Percentiles rank a stretch among this genome's conserved stretches.
phyloP scores from a whole-genome alignment of 371 early-diverging fungal species.

The Mucor irregularis region DNA sequence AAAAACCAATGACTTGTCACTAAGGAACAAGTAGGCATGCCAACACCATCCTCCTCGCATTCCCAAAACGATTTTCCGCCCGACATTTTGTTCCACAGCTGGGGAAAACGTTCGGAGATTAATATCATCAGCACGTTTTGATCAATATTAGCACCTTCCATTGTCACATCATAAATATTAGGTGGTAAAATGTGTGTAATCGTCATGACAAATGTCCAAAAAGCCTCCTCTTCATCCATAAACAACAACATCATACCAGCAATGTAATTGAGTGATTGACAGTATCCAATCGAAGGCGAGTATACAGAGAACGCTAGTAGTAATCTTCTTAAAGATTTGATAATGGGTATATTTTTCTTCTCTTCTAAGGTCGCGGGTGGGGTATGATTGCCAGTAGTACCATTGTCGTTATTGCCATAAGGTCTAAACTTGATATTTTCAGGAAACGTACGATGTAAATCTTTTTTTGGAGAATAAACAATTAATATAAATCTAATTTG shows the following conservation, averaged over 20 bases:
- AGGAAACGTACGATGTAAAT: conserved; percentile 86
- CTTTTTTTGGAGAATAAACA: conserved; percentile 32
- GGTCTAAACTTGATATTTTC: conserved; percentile 66
- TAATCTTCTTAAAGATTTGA: conserved; percentile 69
- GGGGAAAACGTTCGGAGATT: conserved; percentile 57
- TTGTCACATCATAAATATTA: conserved; percentile 76
- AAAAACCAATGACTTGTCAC: conserved; percentile 88
- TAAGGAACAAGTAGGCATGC: conserved; percentile 72
- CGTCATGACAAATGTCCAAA: conserved; percentile 78
- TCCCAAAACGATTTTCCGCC: conserved; percentile 56
- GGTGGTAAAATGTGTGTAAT: conserved; percentile 76
- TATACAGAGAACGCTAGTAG: conserved; percentile 71
- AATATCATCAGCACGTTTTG: conserved; percentile 76
- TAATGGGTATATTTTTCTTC: conserved; percentile 51
- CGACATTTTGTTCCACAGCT: conserved; percentile 53
- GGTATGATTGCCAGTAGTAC: conserved; percentile 14
- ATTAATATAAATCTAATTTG: background rate
- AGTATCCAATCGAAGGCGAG: conserved; percentile 79
- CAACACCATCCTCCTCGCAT: conserved; percentile 50
- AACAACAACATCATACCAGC: conserved; percentile 80
- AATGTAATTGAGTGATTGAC: conserved; percentile 86
- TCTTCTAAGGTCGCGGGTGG: conserved; percentile 23
- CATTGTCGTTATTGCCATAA: conserved; percentile 2
- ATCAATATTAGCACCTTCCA: conserved; percentile 81
- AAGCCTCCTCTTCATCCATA: conserved; percentile 78